Base-by-base conservation (phyloP, 2,329 filamentous ascomycete species). In the Epichloe bromicola region DNA sequence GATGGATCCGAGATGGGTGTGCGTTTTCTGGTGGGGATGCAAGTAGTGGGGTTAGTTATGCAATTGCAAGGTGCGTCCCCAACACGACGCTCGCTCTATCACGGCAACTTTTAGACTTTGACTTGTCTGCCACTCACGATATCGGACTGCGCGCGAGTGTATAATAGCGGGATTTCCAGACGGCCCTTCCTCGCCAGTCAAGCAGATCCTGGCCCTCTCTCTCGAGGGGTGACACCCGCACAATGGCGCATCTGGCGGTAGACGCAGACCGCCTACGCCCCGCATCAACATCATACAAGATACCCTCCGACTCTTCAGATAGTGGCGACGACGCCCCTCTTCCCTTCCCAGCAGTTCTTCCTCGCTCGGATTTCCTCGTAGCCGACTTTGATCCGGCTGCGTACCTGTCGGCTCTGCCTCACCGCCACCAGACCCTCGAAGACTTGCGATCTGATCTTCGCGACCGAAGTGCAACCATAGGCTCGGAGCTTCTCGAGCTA, bases 371-470 rank as follows among this genome's bases (percentile, higher is more conserved):
- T 62, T 98, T 98, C 69, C 78, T 95, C 6, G 71, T 79, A 2
- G 76, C 80, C 3, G 68, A 81, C 57, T 98, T 98, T 67, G 81
- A 88, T 55, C 84, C 94, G 1, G 79, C 86, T 2, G 72, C 73
- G 2, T 98, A 96, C 65, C 83, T 98, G 45, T 89, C 68, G 7
- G 84, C 86, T 1, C 76, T 95, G 1, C 80, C 82, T 19, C 83
- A 93, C 63, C 85, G 93, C 1, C 93, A 98, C 66, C 93, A 98
- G 67, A 96, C 91, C 0, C 86, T 98, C 46, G 90, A 95, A 64
- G 93, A 98, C 65, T 74, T 98, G 34, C 87, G 91, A 37, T 72
- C 83, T 5, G 94, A 98, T 62, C 75, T 98, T 15, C 83, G 90
- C 43, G 80, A 89, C 53, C 78, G 94, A 49, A 87, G 83, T 58